These are phyloP conservation scores for Candida nanaspora DNA, from an alignment of 805 yeast genomes.

Conservation along the genomic window DNA sequence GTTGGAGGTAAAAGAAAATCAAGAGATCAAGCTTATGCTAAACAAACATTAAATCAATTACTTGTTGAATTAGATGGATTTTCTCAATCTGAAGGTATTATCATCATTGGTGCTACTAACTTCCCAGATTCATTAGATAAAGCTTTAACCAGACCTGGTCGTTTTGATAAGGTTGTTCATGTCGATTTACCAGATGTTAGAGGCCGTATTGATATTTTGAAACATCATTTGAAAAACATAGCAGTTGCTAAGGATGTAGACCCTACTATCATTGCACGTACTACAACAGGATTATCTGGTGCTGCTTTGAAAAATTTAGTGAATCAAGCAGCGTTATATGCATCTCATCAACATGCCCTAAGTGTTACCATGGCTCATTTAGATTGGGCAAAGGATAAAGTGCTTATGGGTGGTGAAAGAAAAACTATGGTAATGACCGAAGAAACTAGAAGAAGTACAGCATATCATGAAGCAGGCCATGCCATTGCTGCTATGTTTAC, in stretches of 20 bases:
- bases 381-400: slow-evolving; percentile 99
- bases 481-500: slow-evolving; percentile 97
- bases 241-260: slow-evolving; percentile 83
- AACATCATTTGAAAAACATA: slow-evolving; percentile 86
- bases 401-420: slow-evolving; percentile 96
- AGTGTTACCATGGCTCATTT: slow-evolving; percentile 86
- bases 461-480: slow-evolving; percentile 99
- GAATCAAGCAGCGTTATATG: slow-evolving; percentile 96
- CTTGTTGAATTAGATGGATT: slow-evolving; percentile 95
- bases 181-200: slow-evolving; percentile 97
- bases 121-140: slow-evolving; percentile 96
- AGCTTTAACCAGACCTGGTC: slow-evolving; percentile 96
- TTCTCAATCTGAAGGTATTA: slow-evolving; percentile 86
- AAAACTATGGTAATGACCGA: slow-evolving; percentile 97
- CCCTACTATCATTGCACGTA: slow-evolving; percentile 85
- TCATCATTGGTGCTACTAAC: slow-evolving; percentile 96
- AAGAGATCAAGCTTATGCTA: slow-evolving; percentile 95
- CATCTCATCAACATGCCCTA: slow-evolving; percentile 86
- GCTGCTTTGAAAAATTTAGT: slow-evolving; percentile 94
- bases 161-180: slow-evolving; percentile 92
- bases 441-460: slow-evolving; percentile 88
- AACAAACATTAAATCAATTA: slow-evolving; percentile 93
- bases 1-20: slow-evolving; percentile 98
- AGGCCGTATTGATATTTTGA: slow-evolving; percentile 89
- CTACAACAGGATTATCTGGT: slow-evolving; percentile 98